phyloP scores from a whole-genome alignment of 768 basidiomycete species.

The Fomitopsis serialis region DNA sequence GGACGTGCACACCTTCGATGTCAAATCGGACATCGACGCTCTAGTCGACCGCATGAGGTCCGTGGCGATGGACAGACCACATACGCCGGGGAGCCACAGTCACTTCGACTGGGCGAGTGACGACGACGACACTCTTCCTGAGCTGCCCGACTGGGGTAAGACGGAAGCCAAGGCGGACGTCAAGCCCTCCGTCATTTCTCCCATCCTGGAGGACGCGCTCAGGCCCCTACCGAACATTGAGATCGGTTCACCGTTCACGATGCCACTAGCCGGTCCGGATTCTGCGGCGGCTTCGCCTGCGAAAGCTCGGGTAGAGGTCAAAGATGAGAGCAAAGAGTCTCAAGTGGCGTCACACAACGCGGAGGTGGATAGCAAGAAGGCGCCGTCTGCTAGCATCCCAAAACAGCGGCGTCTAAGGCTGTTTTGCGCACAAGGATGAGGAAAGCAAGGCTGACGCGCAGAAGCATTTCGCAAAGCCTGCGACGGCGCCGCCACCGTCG shows the following conservation, averaged over 20 bases:
- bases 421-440: not conserved
- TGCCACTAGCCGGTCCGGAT: not conserved
- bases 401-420: not conserved
- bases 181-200: constrained; percentile 41
- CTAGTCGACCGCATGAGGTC: constrained; percentile 73
- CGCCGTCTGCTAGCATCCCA: not conserved
- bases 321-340: not conserved
- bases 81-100: constrained; percentile 64
- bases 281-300: not conserved
- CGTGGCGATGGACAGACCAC: constrained; percentile 64
- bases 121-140: constrained; percentile 75
- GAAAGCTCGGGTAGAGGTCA: not conserved
- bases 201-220: constrained; percentile 60
- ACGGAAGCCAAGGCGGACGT: constrained; percentile 30
- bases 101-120: constrained; percentile 90
- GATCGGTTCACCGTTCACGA: constrained; percentile 6
- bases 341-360: not conserved
- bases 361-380: not conserved
- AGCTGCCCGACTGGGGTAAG: constrained; percentile 84
- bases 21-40: constrained; percentile 65
- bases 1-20: constrained; percentile 34
- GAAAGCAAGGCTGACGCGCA: not conserved
- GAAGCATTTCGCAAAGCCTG: not conserved
- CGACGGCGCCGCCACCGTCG: not conserved
- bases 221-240: constrained; percentile 51